Conservation (phyloP, 2,329 filamentous ascomycete genomes). For the Kalaharituber pfeilii region DNA sequence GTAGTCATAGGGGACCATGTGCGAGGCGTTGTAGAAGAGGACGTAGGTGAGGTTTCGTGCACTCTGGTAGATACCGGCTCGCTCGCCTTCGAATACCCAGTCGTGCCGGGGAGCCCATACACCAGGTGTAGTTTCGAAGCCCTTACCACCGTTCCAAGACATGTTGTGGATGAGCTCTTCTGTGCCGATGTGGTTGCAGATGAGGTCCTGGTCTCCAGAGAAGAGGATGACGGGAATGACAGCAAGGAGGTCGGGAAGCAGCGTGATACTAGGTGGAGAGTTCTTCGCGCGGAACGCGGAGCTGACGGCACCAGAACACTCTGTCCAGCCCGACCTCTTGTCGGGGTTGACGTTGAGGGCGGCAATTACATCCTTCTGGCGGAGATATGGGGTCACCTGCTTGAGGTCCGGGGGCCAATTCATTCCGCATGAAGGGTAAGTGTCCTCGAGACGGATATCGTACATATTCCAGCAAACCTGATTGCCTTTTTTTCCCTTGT, state of each 20-base stretch:
- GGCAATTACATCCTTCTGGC: conserved; percentile 54
- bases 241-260: conserved; percentile 62
- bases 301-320: conserved; percentile 70
- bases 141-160: conserved; percentile 78
- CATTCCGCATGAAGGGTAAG: conserved; percentile 77
- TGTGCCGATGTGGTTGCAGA: conserved; percentile 93
- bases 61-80: conserved; percentile 82
- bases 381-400: conserved; percentile 65
- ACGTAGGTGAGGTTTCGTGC: conserved; percentile 93
- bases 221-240: conserved; percentile 71
- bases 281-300: conserved; percentile 50
- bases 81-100: conserved; percentile 82
- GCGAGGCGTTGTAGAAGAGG: conserved; percentile 83
- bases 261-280: conserved; percentile 52
- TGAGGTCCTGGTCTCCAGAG: conserved; percentile 82
- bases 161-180: conserved; percentile 80
- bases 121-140: conserved; percentile 66
- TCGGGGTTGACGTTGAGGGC: conserved; percentile 70
- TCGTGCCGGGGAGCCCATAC: conserved; percentile 82
- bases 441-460: conserved; percentile 71
- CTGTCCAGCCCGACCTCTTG: conserved; percentile 76
- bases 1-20: conserved; percentile 96
- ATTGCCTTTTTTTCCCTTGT: conserved; percentile 35
- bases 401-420: conserved; percentile 86
- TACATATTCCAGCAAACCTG: conserved; percentile 83